Conservation (phyloP, 805 yeast species). For the Lipomyces mesembrius region DNA sequence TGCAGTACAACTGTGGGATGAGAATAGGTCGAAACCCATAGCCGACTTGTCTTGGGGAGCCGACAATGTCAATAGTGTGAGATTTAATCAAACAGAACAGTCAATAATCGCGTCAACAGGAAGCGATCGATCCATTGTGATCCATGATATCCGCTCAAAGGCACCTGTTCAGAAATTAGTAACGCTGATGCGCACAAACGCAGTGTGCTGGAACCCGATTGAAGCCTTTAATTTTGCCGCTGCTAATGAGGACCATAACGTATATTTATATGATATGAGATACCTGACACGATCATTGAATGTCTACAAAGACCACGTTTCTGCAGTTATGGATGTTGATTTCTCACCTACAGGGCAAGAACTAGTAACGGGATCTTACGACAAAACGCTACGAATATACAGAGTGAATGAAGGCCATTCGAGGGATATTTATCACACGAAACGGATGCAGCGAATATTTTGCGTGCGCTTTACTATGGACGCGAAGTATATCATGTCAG, state of each 20-base stretch:
- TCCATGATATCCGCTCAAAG: slow-evolving; percentile 88
- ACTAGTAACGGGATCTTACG: slow-evolving; percentile 92
- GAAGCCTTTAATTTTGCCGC: slow-evolving; percentile 93
- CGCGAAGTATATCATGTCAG: slow-evolving; percentile 81
- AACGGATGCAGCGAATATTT: slow-evolving; percentile 95
- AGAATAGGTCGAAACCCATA: slow-evolving; percentile 73
- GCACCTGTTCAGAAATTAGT: slow-evolving; percentile 91
- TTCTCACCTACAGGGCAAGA: slow-evolving; percentile 97
- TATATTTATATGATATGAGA: slow-evolving; percentile 95
- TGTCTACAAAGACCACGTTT: slow-evolving; percentile 92
- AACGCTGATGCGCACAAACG: slow-evolving; percentile 79
- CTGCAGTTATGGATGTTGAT: slow-evolving; percentile 93
- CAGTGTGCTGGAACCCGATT: slow-evolving; percentile 96
- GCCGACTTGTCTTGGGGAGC: slow-evolving; percentile 94
- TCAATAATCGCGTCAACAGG: slow-evolving; percentile 87
- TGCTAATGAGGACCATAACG: slow-evolving; percentile 93
- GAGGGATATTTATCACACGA: slow-evolving; percentile 93
- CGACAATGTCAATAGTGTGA: slow-evolving; percentile 80
- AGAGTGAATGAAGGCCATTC: slow-evolving; percentile 83
- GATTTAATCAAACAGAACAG: slow-evolving; percentile 88
- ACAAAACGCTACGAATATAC: slow-evolving; percentile 84
- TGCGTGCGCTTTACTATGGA: slow-evolving; percentile 86
- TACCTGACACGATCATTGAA: slow-evolving; percentile 79
- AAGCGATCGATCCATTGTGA: slow-evolving; percentile 84
- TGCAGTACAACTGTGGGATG: slow-evolving; percentile 89